These are phyloP conservation scores for Sarcomyxa edulis DNA, from an alignment of 768 basidiomycete genomes.

Conservation along the genomic window DNA sequence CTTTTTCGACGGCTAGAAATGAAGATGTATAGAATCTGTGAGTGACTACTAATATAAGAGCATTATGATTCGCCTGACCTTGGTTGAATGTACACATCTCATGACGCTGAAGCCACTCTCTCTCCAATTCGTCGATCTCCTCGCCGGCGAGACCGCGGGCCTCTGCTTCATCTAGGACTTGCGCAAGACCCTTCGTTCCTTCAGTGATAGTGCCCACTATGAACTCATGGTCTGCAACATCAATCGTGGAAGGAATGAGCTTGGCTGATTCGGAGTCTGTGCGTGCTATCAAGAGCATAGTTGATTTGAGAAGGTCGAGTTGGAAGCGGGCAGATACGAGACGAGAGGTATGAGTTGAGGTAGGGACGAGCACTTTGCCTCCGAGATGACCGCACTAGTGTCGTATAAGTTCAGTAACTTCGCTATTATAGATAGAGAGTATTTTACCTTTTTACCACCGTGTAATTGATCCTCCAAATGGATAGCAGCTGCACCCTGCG, in stretches of 20 bases:
- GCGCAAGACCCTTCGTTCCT: conserved; percentile 51
- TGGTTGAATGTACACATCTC: conserved; percentile 80
- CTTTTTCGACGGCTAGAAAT: conserved; percentile 50
- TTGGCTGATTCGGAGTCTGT: conserved; percentile 89
- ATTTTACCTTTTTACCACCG: conserved; percentile 79
- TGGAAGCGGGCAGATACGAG: conserved; percentile 86
- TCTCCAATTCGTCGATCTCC: conserved; percentile 72
- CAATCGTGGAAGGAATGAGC: conserved; percentile 80
- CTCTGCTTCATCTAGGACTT: conserved; percentile 67
- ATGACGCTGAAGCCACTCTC: conserved; percentile 65
- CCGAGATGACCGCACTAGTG: conserved; percentile 78
- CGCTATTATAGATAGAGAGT: neutral
- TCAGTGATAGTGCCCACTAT: conserved; percentile 53
- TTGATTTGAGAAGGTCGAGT: conserved; percentile 83
- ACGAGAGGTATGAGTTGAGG: conserved; percentile 80
- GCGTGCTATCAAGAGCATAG: conserved; percentile 86
- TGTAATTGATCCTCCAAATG: conserved; percentile 94
- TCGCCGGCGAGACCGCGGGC: conserved; percentile 53
- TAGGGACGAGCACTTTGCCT: conserved; percentile 90
- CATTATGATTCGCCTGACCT: too few species aligned
- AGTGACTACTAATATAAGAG: neutral
- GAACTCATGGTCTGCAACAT: conserved; percentile 76
- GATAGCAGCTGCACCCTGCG: conserved; percentile 81
- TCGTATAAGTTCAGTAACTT: conserved; percentile 8
- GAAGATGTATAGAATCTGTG: conserved; percentile 2